Base-by-base conservation (phyloP, 306 rosid genomes). In the Aeschynomene evenia region DNA sequence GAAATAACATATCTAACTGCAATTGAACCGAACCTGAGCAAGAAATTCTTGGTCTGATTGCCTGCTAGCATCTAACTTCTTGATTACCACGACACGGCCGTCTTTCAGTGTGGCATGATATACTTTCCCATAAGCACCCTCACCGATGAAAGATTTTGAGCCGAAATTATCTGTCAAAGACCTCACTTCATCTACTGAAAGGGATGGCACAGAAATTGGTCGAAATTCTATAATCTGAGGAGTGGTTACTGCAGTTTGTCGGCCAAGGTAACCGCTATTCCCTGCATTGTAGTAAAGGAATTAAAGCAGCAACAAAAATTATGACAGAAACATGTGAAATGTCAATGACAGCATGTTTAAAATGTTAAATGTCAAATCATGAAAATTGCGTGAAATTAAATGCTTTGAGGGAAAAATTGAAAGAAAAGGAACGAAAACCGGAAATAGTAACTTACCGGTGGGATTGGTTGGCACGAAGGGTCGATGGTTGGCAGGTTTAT, bases 51-150 rank as follows among this genome's bases (percentile, higher is more conserved):
- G 89, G 26, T 88, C 89, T 23, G 88, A 92, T 68, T 88, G 96
- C 63, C 54, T 86, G 72, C 81, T 86, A 45, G 92, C 68, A 73
- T 91, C 97, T 72, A 91, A 72, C 82, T 83, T 91, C 52, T 91
- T 91, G n/a, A 91, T 78, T 51, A 89, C 92, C 61, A 85, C 89
- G 58, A 66, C 81, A 9, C 77, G 86, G 48, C 85, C 97, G 58
- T 77, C 74, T 66, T 61, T 73, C 56, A 91, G 69, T 68, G 64
- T 66, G 9, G 83, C 92, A n/a, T 52, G 64, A 66, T 86, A 91
- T 33, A 88, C 95, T 81, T 79, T 86, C 54, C 97, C 96, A 58
- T 86, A 91, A 4, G 97, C 85, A 57, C 97, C 97, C 83, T 91
- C 97, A 2, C 96, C 92, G 29, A 91, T 76, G 76, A 86, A 83